Conservation (phyloP, 495 filamentous ascomycete genomes). For the Pyronema domesticum region DNA sequence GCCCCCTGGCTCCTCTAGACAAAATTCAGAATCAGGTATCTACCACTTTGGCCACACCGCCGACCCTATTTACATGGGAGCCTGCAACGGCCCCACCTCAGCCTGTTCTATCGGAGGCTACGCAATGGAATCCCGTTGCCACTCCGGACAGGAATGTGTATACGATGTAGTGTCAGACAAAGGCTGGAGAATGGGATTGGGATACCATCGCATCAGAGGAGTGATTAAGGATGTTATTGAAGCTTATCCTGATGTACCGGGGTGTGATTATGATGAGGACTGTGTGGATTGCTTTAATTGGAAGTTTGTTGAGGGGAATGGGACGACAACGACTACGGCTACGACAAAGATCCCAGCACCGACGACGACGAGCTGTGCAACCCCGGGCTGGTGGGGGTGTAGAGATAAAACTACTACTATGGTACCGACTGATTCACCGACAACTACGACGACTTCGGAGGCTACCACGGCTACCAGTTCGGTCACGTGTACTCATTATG, state of each 20-base stretch:
- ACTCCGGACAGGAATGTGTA: conserved; percentile 68
- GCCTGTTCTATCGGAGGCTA: conserved; percentile 82
- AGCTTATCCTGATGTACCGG: conserved; percentile 57
- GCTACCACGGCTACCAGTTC: conserved; percentile 20
- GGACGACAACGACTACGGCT: conserved; percentile 54
- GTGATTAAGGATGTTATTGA: conserved; percentile 76
- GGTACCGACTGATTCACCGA: conserved; percentile 23
- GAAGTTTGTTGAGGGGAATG: conserved; percentile 88
- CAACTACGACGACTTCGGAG: conserved; percentile 24
- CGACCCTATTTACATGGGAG: conserved; percentile 86
- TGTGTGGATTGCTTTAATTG: conserved; percentile 83
- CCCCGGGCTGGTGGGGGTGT: conserved; percentile 57
- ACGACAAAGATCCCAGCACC: conserved; percentile 32
- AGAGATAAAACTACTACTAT: conserved; percentile 36
- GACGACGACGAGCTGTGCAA: conserved; percentile 38
- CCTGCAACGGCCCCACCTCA: conserved; percentile 75
- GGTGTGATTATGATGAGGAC: conserved; percentile 50
- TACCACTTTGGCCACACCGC: conserved; percentile 93
- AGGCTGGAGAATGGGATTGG: conserved; percentile 72
- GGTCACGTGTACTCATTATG: conserved; percentile 35
- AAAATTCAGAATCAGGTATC: conserved; percentile 33
- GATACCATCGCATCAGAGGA: conserved; percentile 64
- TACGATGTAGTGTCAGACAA: conserved; percentile 85
- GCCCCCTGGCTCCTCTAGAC: conserved; percentile 43
- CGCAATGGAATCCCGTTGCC: conserved; percentile 78